These are phyloP conservation scores for Penicillium sumatraense DNA, from an alignment of 2,329 filamentous ascomycete genomes.

Conservation along the genomic window DNA sequence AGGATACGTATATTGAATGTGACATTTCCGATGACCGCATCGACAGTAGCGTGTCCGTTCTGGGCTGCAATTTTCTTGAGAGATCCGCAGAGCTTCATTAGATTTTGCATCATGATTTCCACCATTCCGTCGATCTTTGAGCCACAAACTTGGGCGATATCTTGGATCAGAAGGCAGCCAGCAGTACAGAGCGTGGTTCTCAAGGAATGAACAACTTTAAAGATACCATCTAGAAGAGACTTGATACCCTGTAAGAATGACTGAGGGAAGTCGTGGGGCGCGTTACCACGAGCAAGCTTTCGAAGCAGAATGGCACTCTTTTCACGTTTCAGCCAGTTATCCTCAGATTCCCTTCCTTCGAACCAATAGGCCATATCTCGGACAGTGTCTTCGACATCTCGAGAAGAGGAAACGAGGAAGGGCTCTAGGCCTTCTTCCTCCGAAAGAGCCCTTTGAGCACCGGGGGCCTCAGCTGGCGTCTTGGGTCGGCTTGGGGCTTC, in stretches of 20 bases:
- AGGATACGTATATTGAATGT: slow-evolving; percentile 81
- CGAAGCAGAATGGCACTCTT: slow-evolving; percentile 78
- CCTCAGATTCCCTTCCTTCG: slow-evolving; percentile 85
- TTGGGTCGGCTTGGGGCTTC: slow-evolving; percentile 23
- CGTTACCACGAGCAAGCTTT: slow-evolving; percentile 81
- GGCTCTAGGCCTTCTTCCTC: slow-evolving; percentile 77
- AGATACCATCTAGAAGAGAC: slow-evolving; percentile 78
- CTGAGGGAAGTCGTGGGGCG: slow-evolving; percentile 73
- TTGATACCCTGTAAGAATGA: slow-evolving; percentile 74
- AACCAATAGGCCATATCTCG: slow-evolving; percentile 80
- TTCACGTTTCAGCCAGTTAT: slow-evolving; percentile 89
- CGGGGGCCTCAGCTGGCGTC: slow-evolving; percentile 33
- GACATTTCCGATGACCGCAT: slow-evolving; percentile 76
- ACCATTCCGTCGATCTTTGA: slow-evolving; percentile 84
- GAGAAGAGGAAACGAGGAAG: slow-evolving; percentile 78
- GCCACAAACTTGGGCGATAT: slow-evolving; percentile 76
- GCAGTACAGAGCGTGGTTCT: slow-evolving; percentile 90
- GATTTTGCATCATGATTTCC: slow-evolving; percentile 83
- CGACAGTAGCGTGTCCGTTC: slow-evolving; percentile 79
- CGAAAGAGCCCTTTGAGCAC: not conserved
- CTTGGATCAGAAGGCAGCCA: slow-evolving; percentile 81
- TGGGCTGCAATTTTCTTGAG: slow-evolving; percentile 94
- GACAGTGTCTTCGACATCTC: slow-evolving; percentile 87
- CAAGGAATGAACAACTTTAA: slow-evolving; percentile 82
- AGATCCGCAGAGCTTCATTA: slow-evolving; percentile 85